phyloP scores from a whole-genome alignment of 2,329 filamentous ascomycete genomes.

The Alternaria rosae region DNA sequence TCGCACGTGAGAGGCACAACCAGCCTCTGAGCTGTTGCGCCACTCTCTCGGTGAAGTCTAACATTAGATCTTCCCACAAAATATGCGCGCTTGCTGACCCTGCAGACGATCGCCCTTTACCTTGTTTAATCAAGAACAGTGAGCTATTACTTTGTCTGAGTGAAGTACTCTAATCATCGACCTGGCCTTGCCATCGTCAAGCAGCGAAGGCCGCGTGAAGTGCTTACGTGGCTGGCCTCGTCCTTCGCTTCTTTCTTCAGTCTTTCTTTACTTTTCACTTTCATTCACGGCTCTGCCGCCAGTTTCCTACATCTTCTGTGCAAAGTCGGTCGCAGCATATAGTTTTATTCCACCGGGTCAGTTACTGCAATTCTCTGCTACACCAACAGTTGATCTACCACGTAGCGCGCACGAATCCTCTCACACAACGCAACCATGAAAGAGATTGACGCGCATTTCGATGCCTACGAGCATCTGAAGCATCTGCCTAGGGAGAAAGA shows the following conservation, averaged over 20 bases:
- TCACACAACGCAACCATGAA: conserved; percentile 36
- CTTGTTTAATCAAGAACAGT: conserved; percentile 11
- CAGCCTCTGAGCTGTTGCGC: conserved; percentile 13
- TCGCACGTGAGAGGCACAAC: conserved; percentile 17
- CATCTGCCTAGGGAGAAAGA: conserved; percentile 54
- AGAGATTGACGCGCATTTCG: conserved; percentile 59
- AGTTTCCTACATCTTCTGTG: not conserved
- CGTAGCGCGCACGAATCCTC: not conserved
- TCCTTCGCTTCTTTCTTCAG: conserved; percentile 20
- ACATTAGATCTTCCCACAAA: conserved; percentile 2
- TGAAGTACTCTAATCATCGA: conserved; percentile 6
- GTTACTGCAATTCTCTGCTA: not conserved
- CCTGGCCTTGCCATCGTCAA: conserved; percentile 17
- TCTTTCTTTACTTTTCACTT: conserved; percentile 11
- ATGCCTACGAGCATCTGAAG: conserved; percentile 59
- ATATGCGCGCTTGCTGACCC: conserved; percentile 21
- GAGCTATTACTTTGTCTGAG: conserved; percentile 1
- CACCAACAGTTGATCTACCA: not conserved
- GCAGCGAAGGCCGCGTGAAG: conserved; percentile 31
- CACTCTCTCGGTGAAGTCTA: conserved; percentile 17
- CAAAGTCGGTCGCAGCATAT: not conserved
- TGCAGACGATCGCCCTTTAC: conserved; percentile 22
- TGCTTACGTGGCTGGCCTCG: conserved; percentile 35
- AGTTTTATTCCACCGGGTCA: not conserved
- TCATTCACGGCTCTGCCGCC: conserved; percentile 12